phyloP scores from a whole-genome alignment of 495 filamentous ascomycete genomes.

The Glonium stellatum region DNA sequence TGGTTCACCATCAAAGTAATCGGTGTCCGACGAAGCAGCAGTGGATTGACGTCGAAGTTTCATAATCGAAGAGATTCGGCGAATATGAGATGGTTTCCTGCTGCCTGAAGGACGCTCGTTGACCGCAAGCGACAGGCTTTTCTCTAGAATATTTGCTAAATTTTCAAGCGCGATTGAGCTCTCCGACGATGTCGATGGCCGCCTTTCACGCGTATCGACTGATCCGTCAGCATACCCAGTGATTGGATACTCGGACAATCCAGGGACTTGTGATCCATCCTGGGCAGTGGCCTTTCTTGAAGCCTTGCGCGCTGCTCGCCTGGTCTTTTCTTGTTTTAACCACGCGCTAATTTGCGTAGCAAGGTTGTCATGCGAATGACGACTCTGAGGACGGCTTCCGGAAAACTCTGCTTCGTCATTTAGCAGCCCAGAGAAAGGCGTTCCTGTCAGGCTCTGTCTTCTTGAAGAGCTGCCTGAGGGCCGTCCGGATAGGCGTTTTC shows the following conservation, averaged over 20 bases:
- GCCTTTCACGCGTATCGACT: constrained; percentile 5
- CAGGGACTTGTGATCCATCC: constrained; percentile 16
- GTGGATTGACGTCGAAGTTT: constrained; percentile 32
- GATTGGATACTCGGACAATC: constrained; percentile 22
- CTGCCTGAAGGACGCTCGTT: constrained; percentile 36
- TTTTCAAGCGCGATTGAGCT: constrained; percentile 32
- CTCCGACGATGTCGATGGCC: constrained; percentile 26
- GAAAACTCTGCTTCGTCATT: constrained; percentile 15
- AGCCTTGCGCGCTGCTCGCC: constrained; percentile 48
- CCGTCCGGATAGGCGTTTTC: constrained; percentile 31
- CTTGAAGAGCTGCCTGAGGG: constrained; percentile 20
- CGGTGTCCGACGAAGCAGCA: constrained; percentile 65
- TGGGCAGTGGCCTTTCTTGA: constrained; percentile 28
- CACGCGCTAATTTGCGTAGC: constrained; percentile 69
- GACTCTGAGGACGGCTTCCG: constrained; percentile 2
- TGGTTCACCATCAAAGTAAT: constrained; percentile 60
- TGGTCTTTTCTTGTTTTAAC: constrained; percentile 69
- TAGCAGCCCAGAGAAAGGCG: constrained; percentile 1
- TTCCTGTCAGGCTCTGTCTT: constrained; percentile 9
- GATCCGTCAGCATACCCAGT: constrained; percentile 2
- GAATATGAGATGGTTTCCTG: constrained; percentile 19
- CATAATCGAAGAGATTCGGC: constrained; percentile 25
- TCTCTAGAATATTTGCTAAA: constrained; percentile 34
- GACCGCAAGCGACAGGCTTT: constrained; percentile 26
- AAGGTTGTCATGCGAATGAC: constrained; percentile 42